Evolutionary conservation across 768 basidiomycete genomes (phyloP).

Genomic region (Lactarius hatsudake): DNA sequence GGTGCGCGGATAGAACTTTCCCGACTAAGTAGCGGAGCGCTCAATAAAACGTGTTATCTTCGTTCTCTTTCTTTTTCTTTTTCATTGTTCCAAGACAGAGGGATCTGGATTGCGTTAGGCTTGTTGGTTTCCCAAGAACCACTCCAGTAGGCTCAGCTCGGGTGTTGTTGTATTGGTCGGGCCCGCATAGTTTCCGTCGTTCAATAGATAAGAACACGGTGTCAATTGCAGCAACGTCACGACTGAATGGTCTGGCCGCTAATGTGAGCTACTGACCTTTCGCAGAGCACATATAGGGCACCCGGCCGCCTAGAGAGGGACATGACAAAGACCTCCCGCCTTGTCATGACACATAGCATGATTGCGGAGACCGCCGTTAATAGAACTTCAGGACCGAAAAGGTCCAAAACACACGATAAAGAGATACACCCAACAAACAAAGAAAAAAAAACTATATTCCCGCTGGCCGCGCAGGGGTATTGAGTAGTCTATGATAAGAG

Average conservation of each 20-base stretch:
- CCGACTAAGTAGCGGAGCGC: slow-evolving; percentile 7
- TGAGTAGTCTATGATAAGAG: not conserved
- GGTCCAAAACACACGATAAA: not conserved
- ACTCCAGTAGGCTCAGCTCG: not conserved
- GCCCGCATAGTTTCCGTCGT: slow-evolving; percentile 1
- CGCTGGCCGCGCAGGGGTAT: not conserved
- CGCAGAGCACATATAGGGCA: not conserved
- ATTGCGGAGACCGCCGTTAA: not conserved
- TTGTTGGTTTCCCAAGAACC: not conserved
- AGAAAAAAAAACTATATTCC: slow-evolving; percentile 2
- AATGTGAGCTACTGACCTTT: not conserved
- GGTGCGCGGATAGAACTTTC: not conserved
- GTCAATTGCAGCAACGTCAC: not conserved
- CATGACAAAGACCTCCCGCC: not conserved
- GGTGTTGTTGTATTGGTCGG: not conserved
- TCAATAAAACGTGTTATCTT: not conserved
- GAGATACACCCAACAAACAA: not conserved
- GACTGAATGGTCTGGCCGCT: not conserved
- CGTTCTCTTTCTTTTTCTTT: not conserved
- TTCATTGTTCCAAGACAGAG: not conserved
- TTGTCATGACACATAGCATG: not conserved
- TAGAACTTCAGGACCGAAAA: not conserved
- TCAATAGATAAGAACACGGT: not conserved
- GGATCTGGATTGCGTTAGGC: slow-evolving; percentile 2
- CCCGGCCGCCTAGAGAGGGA: not conserved